Base-by-base conservation (phyloP, 2,329 filamentous ascomycete species). In the Teratosphaeriaceae sp. region DNA sequence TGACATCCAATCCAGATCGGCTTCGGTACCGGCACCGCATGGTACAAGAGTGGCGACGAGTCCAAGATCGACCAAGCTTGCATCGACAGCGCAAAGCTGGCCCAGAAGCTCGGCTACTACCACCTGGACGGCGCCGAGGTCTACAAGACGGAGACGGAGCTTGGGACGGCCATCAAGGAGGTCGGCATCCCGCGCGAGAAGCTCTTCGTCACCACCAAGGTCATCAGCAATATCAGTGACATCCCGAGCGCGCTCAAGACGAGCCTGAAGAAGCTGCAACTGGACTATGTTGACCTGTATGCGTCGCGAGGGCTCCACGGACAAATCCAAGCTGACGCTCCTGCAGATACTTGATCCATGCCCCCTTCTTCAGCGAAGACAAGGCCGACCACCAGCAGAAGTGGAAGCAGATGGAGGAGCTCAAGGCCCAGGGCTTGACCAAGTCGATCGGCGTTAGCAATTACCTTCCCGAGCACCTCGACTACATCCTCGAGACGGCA, bases 61-160 rank as follows among this genome's bases (percentile, higher is more conserved):
- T 59, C 62, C 37, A 66, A 72, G 36, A 66, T 81, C 31, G 79
- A 86, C 51, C 65, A 79, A 43, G 68, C 72, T 4, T 66, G 74
- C 38, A 68, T 81, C 12, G 75, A 80, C 40, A 64, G 67, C 1
- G 68, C 74, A 34, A 75, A 82, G 44, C 73, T 67, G 50, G 84
- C 85, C 23, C 82, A 88, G 54, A 74, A 76, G 42, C 63, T 78
- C n/a, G 84, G 82, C 19, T 88, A 81, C 62, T 72, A 73, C 45
- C 84, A 89, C 57, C 71, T 89, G 2, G 85, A 90, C 61, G 79
- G 84, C 33, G 85, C 85, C 16, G 80, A 89, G 68, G 66, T 72
- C 46, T 74, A 74, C 63, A 71, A 72, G 50, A 74, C 70, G 2
- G 71, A 74, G 53, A 60, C 64, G 3, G 71, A 74, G 53, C 64